These are phyloP conservation scores for Selaginella moellendorffii DNA, from an alignment of 75 land plant species.

Conservation along the genomic window DNA sequence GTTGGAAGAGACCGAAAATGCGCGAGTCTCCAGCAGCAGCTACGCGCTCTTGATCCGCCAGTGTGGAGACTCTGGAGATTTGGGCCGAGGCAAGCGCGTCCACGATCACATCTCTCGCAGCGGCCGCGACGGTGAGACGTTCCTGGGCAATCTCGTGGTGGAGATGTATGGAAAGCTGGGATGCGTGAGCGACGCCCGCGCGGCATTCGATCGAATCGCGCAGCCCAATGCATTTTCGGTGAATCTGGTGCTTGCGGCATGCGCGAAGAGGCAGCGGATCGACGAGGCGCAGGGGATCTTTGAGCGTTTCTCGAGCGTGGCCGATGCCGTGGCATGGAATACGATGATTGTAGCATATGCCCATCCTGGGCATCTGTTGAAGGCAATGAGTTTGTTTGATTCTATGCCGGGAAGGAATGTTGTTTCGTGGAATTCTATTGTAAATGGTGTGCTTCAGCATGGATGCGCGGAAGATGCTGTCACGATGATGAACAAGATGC, in stretches of 20 bases:
- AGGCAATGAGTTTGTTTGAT: neutral
- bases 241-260: neutral
- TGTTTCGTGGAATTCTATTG: neutral
- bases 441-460: neutral
- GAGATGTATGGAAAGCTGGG: neutral
- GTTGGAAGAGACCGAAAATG: neutral
- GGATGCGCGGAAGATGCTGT: no score
- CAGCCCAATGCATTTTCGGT: neutral
- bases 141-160: neutral
- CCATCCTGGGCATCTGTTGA: neutral
- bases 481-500: no score
- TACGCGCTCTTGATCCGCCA: neutral
- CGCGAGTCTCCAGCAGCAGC: neutral
- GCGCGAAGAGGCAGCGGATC: neutral
- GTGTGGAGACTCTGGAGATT: neutral
- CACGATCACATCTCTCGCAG: neutral
- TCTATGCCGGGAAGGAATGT: neutral
- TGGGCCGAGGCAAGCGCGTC: neutral
- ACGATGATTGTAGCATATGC: neutral
- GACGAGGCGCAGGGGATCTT: neutral
- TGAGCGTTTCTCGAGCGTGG: neutral
- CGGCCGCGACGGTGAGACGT: neutral
- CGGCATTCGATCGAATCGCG: neutral
- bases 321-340: neutral
- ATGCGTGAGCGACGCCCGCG: neutral